Base-by-base conservation (phyloP, 352 stramenopile species). In the Phytophthora sojae region DNA sequence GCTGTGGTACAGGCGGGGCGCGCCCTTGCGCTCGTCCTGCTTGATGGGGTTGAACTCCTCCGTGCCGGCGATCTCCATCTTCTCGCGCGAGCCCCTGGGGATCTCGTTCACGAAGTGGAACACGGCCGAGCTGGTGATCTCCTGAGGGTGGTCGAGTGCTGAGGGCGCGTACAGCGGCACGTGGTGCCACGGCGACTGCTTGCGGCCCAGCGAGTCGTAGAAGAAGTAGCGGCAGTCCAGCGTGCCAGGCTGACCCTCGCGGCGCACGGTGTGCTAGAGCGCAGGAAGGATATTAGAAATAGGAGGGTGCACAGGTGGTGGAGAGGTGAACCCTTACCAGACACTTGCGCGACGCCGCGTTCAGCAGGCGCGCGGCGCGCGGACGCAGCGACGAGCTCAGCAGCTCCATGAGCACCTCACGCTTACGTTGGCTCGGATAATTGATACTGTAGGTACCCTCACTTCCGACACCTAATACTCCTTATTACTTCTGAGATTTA, bases 21-120 rank as follows among this genome's bases (percentile, higher is more conserved):
- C 94, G 69, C 97, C 98, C 69, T 99, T 99, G 82, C 99, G 99
- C 51, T 98, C 90, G 87, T 99, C 98, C 82, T 99, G 97, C 73
- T 97, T 97, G 79, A 99, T 98, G 39, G 96, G 96, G 72, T 98
- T 99, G 73, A 92, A 90, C 67, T 83, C 73, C 66, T 98, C 94
- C 9, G 97, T 82, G 6, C 90, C 96, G 0, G 90, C 91, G 59
- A 98, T 95, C 85, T 99, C 96, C 91, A 99, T 97, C 86, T 99
- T 98, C 49, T 88, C 84, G 30, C 86, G 85, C 9, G 86, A 85
- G 44, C 89, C 89, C 52, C 87, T 92, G 9, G 96, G 93, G 73
- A 99, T 99, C 79, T 99, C 96, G 72, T 91, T 97, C 21, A 99
- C 81, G 71, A 98, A 98, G 77, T 99, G 93, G 73, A 96, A 97